phyloP scores from a whole-genome alignment of 2,329 filamentous ascomycete genomes.

The Amylocarpus encephaloides region DNA sequence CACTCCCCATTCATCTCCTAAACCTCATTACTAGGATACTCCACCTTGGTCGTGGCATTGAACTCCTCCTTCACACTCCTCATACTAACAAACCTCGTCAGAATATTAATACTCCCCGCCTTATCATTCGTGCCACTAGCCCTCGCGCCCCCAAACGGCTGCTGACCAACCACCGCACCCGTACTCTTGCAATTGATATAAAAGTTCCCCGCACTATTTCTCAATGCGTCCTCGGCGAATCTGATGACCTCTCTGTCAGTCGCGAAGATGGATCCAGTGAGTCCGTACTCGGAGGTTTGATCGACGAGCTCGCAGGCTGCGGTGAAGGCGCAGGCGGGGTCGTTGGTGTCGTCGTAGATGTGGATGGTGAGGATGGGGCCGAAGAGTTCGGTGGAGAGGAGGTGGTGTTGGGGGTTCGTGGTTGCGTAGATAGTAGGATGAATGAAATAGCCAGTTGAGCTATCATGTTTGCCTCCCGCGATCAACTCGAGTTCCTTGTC shows the following conservation, averaged over 20 bases:
- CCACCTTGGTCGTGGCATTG: constrained; percentile 52
- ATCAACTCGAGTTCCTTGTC: constrained; percentile 68
- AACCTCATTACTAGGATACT: constrained; percentile 65
- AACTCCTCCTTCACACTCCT: constrained; percentile 74
- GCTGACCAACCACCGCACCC: constrained; percentile 65
- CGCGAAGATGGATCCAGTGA: constrained; percentile 73
- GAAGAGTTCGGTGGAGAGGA: constrained; percentile 75
- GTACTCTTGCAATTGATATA: constrained; percentile 83
- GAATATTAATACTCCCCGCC: constrained; percentile 58
- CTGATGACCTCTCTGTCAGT: constrained; percentile 59
- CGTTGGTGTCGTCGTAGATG: constrained; percentile 65
- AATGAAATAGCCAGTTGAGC: constrained; percentile 74
- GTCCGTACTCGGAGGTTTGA: constrained; percentile 65
- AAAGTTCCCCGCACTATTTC: constrained; percentile 74
- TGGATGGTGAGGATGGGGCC: constrained; percentile 70
- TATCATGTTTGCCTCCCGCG: constrained; percentile 70
- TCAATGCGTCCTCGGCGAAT: constrained; percentile 62
- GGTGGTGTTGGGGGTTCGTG: constrained; percentile 64
- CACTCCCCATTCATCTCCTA: constrained; percentile 3
- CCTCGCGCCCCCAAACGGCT: constrained; percentile 63
- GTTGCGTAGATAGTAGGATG: constrained; percentile 77
- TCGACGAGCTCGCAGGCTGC: constrained; percentile 60
- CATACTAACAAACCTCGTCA: constrained; percentile 60
- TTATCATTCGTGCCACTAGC: constrained; percentile 70
- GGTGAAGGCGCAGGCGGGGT: constrained; percentile 49